Percentiles rank a stretch among this genome's conserved stretches.
phyloP scores from a whole-genome alignment of 176 grass and related monocot genomes.

The Carex myosuroides region DNA sequence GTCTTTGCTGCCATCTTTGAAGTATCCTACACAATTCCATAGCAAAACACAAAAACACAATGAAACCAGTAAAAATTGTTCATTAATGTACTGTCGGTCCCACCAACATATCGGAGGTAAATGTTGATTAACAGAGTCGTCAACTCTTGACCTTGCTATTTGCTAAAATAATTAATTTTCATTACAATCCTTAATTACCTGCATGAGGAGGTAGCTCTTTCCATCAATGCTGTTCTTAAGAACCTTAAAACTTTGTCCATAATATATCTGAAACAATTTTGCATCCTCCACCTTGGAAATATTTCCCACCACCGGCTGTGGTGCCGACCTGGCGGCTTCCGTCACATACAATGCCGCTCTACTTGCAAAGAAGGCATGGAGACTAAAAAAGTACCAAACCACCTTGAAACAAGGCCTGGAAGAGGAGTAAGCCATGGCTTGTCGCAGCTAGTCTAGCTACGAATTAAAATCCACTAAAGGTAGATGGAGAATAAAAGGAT shows the following conservation, averaged over 20 bases:
- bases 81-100: background rate
- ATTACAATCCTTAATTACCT: constrained; percentile 24
- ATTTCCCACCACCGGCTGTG: constrained; percentile 36
- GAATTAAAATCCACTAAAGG: background rate
- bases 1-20: constrained; percentile 78
- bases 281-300: constrained; percentile 63
- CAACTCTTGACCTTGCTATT: background rate
- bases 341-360: background rate
- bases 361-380: background rate
- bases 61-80: background rate
- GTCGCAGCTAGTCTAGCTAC: background rate
- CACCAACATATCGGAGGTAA: background rate
- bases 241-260: constrained; percentile 92
- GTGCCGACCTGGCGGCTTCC: constrained; percentile 6
- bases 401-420: background rate
- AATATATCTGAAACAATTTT: constrained; percentile 67
- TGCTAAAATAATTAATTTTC: background rate
- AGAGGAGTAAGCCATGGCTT: constrained; percentile 26
- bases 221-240: constrained; percentile 77
- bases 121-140: background rate
- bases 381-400: background rate
- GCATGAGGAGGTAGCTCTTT: constrained; percentile 88
- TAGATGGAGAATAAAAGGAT: background rate
- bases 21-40: constrained; percentile 33
- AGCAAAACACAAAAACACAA: background rate